These are phyloP conservation scores for Dendryphion nanum DNA, from an alignment of 2,329 filamentous ascomycete species.

Conservation along the genomic window DNA sequence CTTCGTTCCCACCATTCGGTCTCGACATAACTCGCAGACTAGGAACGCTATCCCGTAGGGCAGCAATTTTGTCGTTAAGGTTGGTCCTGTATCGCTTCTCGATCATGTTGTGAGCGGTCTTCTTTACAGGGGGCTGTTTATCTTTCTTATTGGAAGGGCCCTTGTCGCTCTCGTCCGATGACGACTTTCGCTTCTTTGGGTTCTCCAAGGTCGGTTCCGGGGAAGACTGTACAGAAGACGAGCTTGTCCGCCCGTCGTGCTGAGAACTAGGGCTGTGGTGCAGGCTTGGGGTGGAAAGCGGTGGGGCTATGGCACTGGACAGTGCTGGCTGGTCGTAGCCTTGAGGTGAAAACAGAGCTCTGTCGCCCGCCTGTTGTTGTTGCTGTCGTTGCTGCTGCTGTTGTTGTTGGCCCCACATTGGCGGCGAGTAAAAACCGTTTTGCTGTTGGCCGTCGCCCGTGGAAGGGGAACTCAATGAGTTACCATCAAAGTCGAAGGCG, in stretches of 20 bases:
- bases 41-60: slow-evolving; percentile 86
- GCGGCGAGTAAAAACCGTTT: slow-evolving; percentile 29
- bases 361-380: slow-evolving; percentile 24
- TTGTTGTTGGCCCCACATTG: slow-evolving; percentile 32
- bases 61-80: slow-evolving; percentile 94
- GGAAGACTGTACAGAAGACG: slow-evolving; percentile 58
- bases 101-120: slow-evolving; percentile 97
- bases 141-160: slow-evolving; percentile 52
- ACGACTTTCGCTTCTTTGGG: slow-evolving; percentile 40
- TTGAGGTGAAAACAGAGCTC: slow-evolving; percentile 25
- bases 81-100: slow-evolving; percentile 97
- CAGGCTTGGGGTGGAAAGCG: slow-evolving; percentile 35
- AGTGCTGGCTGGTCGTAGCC: slow-evolving; percentile 24
- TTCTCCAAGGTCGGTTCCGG: slow-evolving; percentile 50
- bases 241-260: slow-evolving; percentile 31
- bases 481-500: slow-evolving; percentile 34
- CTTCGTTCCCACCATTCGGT: slow-evolving; percentile 53
- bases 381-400: slow-evolving; percentile 25
- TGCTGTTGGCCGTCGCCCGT: slow-evolving; percentile 23
- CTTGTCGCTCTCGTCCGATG: slow-evolving; percentile 55
- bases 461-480: slow-evolving; percentile 31
- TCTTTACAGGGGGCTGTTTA: slow-evolving; percentile 65
- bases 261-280: slow-evolving; percentile 37
- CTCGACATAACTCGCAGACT: slow-evolving; percentile 80
- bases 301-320: slow-evolving; percentile 22